phyloP scores from a whole-genome alignment of 345 rosid species.

The Aethionema arabicum region DNA sequence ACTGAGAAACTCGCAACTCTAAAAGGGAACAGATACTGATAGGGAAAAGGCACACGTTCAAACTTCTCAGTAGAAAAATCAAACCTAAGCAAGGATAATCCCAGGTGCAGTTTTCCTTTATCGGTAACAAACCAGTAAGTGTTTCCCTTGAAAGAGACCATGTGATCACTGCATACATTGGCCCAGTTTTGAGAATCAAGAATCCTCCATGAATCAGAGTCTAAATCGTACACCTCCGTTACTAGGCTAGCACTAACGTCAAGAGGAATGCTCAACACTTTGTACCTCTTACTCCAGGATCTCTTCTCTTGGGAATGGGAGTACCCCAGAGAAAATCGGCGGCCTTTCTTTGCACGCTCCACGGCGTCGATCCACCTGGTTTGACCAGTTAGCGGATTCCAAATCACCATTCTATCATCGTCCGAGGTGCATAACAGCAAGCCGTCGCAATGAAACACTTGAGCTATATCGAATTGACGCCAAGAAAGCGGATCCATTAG shows the following conservation, averaged over 20 bases:
- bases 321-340: not conserved
- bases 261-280: not conserved
- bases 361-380: not conserved
- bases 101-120: not conserved
- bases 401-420: not conserved
- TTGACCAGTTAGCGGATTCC: conserved; percentile 12
- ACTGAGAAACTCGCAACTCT: not conserved
- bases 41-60: not conserved
- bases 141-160: not conserved
- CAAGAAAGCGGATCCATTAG: not conserved
- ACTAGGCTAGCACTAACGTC: not conserved
- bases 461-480: not conserved
- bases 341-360: too few relatives aligned
- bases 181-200: not conserved
- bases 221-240: too few relatives aligned
- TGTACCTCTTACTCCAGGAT: not conserved
- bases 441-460: conserved; percentile 2
- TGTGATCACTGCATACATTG: rapidly evolving
- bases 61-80: not conserved
- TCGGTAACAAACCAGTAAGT: not conserved
- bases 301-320: not conserved
- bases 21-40: too few relatives aligned
- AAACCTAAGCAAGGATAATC: not conserved
- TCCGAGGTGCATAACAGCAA: not conserved
- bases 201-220: conserved; percentile 6